A percentile compares a stretch with the other conserved stretches of the same genome.
Conservation (phyloP, 2,329 filamentous ascomycete species). For the Geosmithia flava region DNA sequence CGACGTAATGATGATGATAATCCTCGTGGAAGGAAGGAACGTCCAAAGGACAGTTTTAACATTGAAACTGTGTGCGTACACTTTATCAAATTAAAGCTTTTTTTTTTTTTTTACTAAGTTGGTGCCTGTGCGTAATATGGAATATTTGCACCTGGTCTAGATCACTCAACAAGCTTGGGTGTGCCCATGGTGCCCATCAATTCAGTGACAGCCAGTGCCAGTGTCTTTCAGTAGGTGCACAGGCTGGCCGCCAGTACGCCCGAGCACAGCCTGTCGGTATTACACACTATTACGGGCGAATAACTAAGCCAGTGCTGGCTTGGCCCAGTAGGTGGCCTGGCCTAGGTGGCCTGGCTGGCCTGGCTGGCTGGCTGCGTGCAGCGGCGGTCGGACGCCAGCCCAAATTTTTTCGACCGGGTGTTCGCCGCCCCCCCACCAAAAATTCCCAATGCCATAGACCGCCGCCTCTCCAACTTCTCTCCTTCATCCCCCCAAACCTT, state of each 20-base stretch:
- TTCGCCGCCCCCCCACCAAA: slow-evolving; percentile 20
- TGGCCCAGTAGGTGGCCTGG: not conserved
- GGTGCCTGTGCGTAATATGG: not conserved
- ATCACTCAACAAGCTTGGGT: not conserved
- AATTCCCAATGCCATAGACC: slow-evolving; percentile 20
- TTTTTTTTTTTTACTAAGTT: not conserved
- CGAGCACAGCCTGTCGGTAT: not conserved
- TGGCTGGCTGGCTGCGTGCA: not conserved
- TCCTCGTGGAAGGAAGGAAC: too few relatives aligned
- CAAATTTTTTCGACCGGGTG: slow-evolving; percentile 4
- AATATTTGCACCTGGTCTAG: not conserved
- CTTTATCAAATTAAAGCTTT: too few relatives aligned
- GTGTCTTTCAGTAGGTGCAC: not conserved
- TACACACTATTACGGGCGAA: not conserved
- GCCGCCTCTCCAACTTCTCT: slow-evolving; percentile 16
- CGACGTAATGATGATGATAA: too few relatives aligned
- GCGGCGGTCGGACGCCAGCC: not conserved
- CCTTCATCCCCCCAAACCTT: slow-evolving; percentile 14
- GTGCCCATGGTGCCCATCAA: not conserved
- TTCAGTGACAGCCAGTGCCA: not conserved
- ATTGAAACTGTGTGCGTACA: too few relatives aligned
- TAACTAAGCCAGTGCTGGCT: not conserved
- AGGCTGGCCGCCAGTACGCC: not conserved
- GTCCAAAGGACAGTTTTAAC: too few relatives aligned
- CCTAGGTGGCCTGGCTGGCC: too few relatives aligned